These are phyloP conservation scores for Plantago major DNA, from an alignment of 257 asterid species.

Conservation along the genomic window DNA sequence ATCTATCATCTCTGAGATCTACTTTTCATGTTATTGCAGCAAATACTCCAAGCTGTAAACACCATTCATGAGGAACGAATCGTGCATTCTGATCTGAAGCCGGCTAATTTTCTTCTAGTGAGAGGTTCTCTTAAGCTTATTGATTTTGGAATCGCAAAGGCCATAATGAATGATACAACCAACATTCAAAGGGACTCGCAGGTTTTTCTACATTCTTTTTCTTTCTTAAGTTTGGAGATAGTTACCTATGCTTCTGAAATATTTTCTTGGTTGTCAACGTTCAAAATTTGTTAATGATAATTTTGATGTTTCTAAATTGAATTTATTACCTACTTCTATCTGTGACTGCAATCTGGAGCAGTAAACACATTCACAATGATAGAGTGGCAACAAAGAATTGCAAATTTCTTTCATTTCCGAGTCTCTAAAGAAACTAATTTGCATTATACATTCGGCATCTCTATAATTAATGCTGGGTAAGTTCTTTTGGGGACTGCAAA, in stretches of 20 bases:
- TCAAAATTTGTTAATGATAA: no score
- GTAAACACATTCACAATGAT: no score
- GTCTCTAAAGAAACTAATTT: no score
- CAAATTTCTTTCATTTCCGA: no score
- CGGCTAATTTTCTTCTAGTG: conserved; percentile 98
- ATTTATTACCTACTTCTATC: not conserved
- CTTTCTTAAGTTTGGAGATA: conserved; percentile 8
- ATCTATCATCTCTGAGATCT: conserved; percentile 19
- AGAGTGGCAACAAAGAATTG: no score
- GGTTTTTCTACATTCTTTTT: conserved; percentile 37
- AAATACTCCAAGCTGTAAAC: conserved; percentile 90
- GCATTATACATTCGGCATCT: no score
- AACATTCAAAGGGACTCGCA: conserved; percentile 97
- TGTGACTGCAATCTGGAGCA: not conserved
- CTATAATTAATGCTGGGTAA: no score
- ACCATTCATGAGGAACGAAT: conserved; percentile 98
- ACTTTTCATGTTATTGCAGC: conserved; percentile 45
- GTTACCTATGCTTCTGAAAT: not conserved
- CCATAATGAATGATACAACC: conserved; percentile 95
- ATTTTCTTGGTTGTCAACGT: no score
- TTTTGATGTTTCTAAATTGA: not conserved
- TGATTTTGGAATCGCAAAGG: conserved; percentile 98
- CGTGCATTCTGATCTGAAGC: conserved; percentile 97
- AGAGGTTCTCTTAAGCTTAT: conserved; percentile 92
- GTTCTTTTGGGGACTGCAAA: no score